Conservation (phyloP, 192 early-diverging fungal species). For the Spizellomyces sp. region DNA sequence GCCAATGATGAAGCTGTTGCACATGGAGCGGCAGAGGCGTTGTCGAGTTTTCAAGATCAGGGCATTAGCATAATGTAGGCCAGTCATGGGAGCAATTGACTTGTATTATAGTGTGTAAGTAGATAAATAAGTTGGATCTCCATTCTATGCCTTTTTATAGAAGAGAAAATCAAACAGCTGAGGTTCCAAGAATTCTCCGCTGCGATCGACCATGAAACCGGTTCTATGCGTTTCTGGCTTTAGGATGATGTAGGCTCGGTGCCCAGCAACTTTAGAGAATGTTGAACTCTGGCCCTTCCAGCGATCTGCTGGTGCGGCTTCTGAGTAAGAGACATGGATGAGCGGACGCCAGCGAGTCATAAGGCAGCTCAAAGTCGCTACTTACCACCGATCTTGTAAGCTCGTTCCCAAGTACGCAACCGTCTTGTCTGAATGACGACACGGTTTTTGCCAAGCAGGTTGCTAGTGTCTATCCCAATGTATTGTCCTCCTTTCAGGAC, state of each 20-base stretch:
- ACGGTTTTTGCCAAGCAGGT: slow-evolving; percentile 17
- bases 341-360: neutral
- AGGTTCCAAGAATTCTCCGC: slow-evolving; percentile 14
- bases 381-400: neutral
- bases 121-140: no score
- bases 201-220: slow-evolving; percentile 17
- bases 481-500: slow-evolving; percentile 10
- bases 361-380: neutral
- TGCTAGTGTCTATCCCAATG: slow-evolving; percentile 19
- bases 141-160: neutral
- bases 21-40: slow-evolving; percentile 57
- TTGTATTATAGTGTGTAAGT: no score
- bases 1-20: slow-evolving; percentile 50
- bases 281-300: neutral
- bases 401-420: neutral
- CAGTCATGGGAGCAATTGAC: no score
- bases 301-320: neutral
- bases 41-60: slow-evolving; percentile 53
- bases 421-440: neutral
- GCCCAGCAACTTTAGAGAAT: neutral
- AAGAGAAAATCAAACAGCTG: slow-evolving; percentile 23
- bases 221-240: slow-evolving; percentile 5
- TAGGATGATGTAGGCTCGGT: slow-evolving; percentile 14
- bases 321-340: neutral
- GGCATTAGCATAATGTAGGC: slow-evolving; percentile 34